phyloP scores from a whole-genome alignment of 31 red algal genomes.

The Endocladia muricata region DNA sequence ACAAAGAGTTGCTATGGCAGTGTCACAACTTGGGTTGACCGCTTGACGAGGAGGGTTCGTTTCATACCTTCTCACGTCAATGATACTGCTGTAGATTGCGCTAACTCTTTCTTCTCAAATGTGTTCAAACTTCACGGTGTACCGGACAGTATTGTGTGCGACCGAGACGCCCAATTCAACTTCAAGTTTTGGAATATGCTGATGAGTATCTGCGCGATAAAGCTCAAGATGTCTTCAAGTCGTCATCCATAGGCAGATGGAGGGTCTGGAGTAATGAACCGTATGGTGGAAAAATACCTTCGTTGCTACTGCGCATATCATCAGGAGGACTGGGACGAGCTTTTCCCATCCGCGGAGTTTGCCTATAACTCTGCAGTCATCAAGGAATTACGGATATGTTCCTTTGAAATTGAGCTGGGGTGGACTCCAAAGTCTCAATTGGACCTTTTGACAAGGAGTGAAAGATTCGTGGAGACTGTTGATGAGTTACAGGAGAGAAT shows the following conservation, averaged over 20 bases:
- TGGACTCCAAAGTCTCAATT: slow-evolving; percentile 10
- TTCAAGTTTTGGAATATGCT: background rate
- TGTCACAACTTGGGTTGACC: background rate
- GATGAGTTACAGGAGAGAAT: background rate
- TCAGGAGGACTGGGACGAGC: background rate
- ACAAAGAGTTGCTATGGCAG: background rate
- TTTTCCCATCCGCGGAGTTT: background rate
- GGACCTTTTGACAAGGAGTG: background rate
- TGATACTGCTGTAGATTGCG: background rate
- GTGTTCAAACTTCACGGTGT: background rate
- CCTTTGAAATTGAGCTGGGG: background rate
- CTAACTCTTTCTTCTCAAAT: background rate
- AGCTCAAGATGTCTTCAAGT: background rate
- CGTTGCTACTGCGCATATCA: slow-evolving; percentile 1
- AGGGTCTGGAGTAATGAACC: background rate
- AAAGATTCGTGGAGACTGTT: background rate
- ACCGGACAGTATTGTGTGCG: background rate
- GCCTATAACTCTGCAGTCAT: background rate
- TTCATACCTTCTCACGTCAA: background rate
- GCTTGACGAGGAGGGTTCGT: background rate
- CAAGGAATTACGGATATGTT: background rate
- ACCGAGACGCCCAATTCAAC: background rate
- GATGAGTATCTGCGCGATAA: background rate
- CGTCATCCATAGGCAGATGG: background rate
- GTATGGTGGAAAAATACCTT: background rate